Base-by-base conservation (phyloP, 1,139 yeast species). In the Suhomyces atakaporum region DNA sequence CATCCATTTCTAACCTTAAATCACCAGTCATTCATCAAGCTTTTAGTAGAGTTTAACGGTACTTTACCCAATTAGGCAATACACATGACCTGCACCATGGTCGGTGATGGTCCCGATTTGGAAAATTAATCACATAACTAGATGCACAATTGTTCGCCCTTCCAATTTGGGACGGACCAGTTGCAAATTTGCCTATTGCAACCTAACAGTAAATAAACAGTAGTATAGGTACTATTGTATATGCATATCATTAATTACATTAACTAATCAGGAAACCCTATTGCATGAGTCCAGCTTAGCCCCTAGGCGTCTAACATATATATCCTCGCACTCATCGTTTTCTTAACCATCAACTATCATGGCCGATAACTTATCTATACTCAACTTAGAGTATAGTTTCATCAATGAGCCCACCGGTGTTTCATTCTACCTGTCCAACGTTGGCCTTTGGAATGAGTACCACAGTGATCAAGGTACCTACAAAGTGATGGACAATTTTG, bases 341-440 rank as follows among this genome's bases (percentile, higher is more conserved):
- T 16, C 20, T 22, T 13, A 15, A 16, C 7, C 11, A 16, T 23
- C 29, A 13, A 8, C 25, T 22, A 30, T 12, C 31, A 44, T 44
- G 42, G 14, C 38, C 39, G 53, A 47, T 29, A 48, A 50, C 42
- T 42, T 53, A 27, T 49, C 52, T 30, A 40, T 56, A 18, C 56
- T 64, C 41, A 67, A 69, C 27, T 56, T 71, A 38, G 68, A 63
- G 45, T 69, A 70, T 47, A 61, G 66, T 30, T 66, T 57, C 45
- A 48, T 67, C 35, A 47, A 61, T 22, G 60, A 59, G 38, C 67
- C 73, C 12, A 47, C 45, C 18, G 47, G 45, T 18, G 38, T 42
- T 20, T 47, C 50, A 13, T 50, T 47, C 16, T 68, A 53, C 41
- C 64, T 59, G 43, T 58, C 73, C 15, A 50, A 56, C 29, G 51